Evolutionary conservation across 345 rosid species (phyloP).

Genomic region (Limnanthes douglasii): DNA sequence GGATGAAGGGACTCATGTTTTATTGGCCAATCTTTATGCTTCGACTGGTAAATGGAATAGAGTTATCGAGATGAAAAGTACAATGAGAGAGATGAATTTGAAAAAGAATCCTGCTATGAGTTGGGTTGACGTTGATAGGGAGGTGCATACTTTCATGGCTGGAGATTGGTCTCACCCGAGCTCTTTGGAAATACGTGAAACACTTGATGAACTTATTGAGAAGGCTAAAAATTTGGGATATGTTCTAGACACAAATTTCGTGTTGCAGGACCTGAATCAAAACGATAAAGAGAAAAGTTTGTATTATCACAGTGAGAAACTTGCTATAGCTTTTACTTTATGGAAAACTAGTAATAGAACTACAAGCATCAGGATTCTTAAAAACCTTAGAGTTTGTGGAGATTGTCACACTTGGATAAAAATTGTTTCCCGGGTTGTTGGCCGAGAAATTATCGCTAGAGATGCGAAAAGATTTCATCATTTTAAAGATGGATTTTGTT

Average conservation of each 20-base stretch:
- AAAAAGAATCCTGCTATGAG: slow-evolving; percentile 58
- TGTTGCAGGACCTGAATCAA: slow-evolving; percentile 38
- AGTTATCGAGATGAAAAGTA: slow-evolving; percentile 32
- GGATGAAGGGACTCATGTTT: slow-evolving; percentile 40
- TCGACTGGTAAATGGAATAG: slow-evolving; percentile 32
- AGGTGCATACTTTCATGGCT: slow-evolving; percentile 51
- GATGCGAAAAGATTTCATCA: slow-evolving; percentile 49
- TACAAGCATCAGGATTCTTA: slow-evolving; percentile 36
- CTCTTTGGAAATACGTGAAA: slow-evolving; percentile 21
- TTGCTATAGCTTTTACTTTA: slow-evolving; percentile 60
- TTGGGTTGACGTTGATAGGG: slow-evolving; percentile 40
- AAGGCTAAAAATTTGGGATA: slow-evolving; percentile 40
- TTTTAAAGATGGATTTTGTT: slow-evolving; percentile 35
- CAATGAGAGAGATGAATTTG: slow-evolving; percentile 36
- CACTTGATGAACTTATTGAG: slow-evolving; percentile 21
- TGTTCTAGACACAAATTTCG: slow-evolving; percentile 34
- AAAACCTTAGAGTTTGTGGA: slow-evolving; percentile 70
- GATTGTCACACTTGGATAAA: slow-evolving; percentile 57
- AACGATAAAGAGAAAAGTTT: slow-evolving; percentile 28
- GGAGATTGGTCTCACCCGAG: slow-evolving; percentile 33
- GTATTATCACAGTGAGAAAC: slow-evolving; percentile 56
- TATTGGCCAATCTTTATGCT: slow-evolving; percentile 43
- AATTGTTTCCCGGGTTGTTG: slow-evolving; percentile 20
- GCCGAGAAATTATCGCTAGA: slow-evolving; percentile 28
- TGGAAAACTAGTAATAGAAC: slow-evolving; percentile 23